A percentile compares a stretch with the other conserved stretches of the same genome.
Evolutionary conservation across 2,329 filamentous ascomycete species (phyloP).

Genomic region (Alternaria viburni): DNA sequence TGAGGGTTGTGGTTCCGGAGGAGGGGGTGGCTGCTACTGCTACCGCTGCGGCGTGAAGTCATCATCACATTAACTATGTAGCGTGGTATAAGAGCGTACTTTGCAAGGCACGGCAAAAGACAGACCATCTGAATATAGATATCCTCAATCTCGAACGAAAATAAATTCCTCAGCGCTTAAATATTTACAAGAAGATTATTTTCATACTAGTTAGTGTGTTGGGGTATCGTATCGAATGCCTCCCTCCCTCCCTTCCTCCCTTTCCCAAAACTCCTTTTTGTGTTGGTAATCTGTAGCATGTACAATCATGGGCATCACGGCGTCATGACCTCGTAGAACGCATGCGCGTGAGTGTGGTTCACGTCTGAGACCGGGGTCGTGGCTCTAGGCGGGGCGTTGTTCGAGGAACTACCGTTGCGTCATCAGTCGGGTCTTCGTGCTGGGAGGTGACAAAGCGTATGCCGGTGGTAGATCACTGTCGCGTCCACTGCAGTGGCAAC

Average conservation of each 20-base stretch:
- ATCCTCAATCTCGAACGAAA: neutral
- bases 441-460: neutral
- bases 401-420: neutral
- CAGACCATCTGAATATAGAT: no score
- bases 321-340: neutral
- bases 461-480: neutral
- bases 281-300: neutral
- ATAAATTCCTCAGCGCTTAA: neutral
- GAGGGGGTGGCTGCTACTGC: slow-evolving; percentile 15
- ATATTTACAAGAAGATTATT: neutral
- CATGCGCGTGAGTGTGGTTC: neutral
- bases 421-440: neutral
- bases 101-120: no score
- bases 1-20: slow-evolving; percentile 34
- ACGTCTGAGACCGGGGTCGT: neutral
- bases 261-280: neutral
- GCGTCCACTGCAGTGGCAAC: neutral
- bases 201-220: neutral
- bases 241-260: neutral
- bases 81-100: no score
- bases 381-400: neutral
- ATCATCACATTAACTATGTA: no score
- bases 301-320: neutral
- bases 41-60: neutral
- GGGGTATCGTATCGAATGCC: neutral